phyloP scores from a whole-genome alignment of 768 basidiomycete species.

The Paxillus rubicundulus region DNA sequence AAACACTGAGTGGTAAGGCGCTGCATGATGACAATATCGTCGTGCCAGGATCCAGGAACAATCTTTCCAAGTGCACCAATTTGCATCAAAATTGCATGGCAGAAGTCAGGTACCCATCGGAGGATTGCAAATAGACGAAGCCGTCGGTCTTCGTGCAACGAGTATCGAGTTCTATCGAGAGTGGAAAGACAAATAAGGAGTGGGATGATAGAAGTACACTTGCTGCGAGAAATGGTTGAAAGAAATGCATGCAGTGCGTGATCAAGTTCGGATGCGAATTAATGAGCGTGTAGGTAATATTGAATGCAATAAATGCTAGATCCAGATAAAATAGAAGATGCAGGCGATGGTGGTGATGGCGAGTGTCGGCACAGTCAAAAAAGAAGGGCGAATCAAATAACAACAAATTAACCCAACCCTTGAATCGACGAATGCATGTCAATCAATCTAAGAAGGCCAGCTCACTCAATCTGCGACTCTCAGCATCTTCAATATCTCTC shows the following conservation, averaged over 20 bases:
- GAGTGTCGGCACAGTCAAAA: background rate
- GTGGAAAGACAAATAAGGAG: too few relatives aligned
- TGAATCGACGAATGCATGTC: background rate
- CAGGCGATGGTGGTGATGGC: background rate
- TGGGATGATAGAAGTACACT: background rate
- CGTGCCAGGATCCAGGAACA: too few relatives aligned
- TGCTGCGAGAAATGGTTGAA: background rate
- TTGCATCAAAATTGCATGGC: too few relatives aligned
- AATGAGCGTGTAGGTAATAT: background rate
- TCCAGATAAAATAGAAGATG: background rate
- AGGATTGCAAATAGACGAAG: too few relatives aligned
- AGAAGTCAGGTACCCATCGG: too few relatives aligned
- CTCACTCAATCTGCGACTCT: conserved; percentile 68
- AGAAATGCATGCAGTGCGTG: conserved; percentile 5
- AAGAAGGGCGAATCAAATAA: background rate
- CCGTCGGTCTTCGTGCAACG: too few relatives aligned
- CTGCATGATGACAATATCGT: too few relatives aligned
- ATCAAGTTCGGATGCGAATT: conserved; percentile 9
- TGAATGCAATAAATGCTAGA: conserved; percentile 3
- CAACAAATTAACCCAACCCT: background rate
- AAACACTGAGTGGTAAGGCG: too few relatives aligned
- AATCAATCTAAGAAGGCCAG: conserved; percentile 56
- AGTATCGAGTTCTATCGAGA: too few relatives aligned
- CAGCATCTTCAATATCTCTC: conserved; percentile 59
- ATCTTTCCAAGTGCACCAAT: too few relatives aligned